A percentile compares a stretch with the other conserved stretches of the same genome.
These are phyloP conservation scores for Aspergillus sp. DNA, from an alignment of 2,329 filamentous ascomycete species.

Conservation along the genomic window DNA sequence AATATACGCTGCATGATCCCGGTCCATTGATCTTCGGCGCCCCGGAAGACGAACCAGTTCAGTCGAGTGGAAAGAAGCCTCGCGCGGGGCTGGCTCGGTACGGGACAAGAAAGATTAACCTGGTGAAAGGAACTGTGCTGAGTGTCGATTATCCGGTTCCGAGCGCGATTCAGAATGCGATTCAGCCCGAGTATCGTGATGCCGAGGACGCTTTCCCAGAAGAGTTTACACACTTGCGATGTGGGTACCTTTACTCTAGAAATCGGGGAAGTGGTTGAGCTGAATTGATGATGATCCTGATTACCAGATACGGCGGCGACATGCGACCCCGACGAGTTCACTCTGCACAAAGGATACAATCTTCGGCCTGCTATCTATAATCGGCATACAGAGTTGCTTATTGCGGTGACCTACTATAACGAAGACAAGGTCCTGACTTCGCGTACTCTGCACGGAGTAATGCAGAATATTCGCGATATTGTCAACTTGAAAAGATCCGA, in stretches of 20 bases:
- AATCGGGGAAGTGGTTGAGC: slow-evolving; percentile 38
- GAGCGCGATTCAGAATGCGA: slow-evolving; percentile 94
- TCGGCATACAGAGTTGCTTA: slow-evolving; percentile 92
- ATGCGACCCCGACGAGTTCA: slow-evolving; percentile 98
- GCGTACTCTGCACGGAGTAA: slow-evolving; percentile 92
- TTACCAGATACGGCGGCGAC: slow-evolving; percentile 93
- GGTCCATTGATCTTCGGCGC: too few species aligned
- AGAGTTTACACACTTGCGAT: slow-evolving; percentile 97
- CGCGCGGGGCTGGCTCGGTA: slow-evolving; percentile 56
- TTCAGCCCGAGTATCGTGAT: slow-evolving; percentile 87
- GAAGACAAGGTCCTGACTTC: slow-evolving; percentile 94
- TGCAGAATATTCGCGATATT: slow-evolving; percentile 99
- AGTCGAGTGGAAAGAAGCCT: too few species aligned
- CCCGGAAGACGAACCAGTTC: too few species aligned
- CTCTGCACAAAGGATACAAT: slow-evolving; percentile 98
- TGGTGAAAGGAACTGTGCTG: slow-evolving; percentile 93
- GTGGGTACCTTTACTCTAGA: slow-evolving; percentile 42
- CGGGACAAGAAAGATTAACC: slow-evolving; percentile 95
- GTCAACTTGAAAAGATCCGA: slow-evolving; percentile 98
- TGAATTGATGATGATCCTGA: not conserved
- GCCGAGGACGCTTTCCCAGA: slow-evolving; percentile 80
- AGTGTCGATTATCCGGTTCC: slow-evolving; percentile 97
- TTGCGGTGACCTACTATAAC: slow-evolving; percentile 99
- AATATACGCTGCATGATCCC: too few species aligned
- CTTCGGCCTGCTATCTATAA: slow-evolving; percentile 98